Percentiles rank a stretch among this genome's conserved stretches.
Conservation (phyloP, 805 yeast species). For the Diddensiella transvaalensis region DNA sequence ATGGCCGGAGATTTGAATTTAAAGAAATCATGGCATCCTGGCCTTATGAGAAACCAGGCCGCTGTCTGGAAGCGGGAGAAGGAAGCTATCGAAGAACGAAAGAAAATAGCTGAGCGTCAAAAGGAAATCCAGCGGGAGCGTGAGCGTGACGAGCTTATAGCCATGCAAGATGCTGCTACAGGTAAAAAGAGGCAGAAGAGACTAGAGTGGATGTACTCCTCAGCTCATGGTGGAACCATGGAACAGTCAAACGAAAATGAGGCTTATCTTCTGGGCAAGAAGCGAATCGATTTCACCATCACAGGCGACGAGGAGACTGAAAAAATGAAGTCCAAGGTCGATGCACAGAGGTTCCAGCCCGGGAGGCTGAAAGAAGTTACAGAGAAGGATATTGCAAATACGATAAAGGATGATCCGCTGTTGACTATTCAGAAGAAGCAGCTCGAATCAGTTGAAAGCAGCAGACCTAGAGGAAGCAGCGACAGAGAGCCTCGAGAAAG, state of each 20-base stretch:
- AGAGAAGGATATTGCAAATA: slow-evolving; percentile 12
- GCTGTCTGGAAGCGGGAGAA: slow-evolving; percentile 84
- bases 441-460: slow-evolving; percentile 6
- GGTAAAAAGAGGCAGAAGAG: slow-evolving; percentile 42
- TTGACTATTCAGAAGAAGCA: slow-evolving; percentile 37
- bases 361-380: slow-evolving; percentile 2
- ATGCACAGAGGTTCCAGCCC: slow-evolving; percentile 12
- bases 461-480: background rate
- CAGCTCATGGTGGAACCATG: slow-evolving; percentile 34
- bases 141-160: slow-evolving; percentile 53
- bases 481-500: background rate
- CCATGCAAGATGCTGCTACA: slow-evolving; percentile 41
- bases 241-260: slow-evolving; percentile 41
- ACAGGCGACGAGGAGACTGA: slow-evolving; percentile 9
- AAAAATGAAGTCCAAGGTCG: slow-evolving; percentile 6
- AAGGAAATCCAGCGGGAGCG: slow-evolving; percentile 60
- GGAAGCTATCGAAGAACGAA: slow-evolving; percentile 66
- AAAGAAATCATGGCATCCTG: slow-evolving; percentile 97
- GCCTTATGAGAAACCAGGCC: slow-evolving; percentile 74
- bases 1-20: slow-evolving; percentile 77
- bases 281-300: slow-evolving; percentile 38
- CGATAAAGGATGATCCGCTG: slow-evolving; percentile 49
- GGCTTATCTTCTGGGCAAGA: slow-evolving; percentile 52
- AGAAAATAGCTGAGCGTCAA: slow-evolving; percentile 58
- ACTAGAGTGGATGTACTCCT: slow-evolving; percentile 86